These are phyloP conservation scores for Amyloporia xantha DNA, from an alignment of 768 basidiomycete genomes.

Conservation along the genomic window DNA sequence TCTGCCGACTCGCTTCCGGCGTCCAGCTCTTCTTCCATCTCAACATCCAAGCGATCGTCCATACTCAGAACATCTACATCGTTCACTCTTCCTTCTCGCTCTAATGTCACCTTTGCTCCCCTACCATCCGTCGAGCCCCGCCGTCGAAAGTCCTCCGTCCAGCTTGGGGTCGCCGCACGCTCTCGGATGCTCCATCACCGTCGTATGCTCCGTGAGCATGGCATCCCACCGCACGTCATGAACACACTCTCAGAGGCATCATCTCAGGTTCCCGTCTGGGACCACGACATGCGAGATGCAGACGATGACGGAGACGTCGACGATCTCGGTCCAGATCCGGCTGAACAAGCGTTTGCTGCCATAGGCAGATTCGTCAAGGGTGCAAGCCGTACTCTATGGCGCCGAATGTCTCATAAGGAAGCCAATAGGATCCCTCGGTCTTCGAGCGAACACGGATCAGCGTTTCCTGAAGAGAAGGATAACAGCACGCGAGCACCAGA, in stretches of 20 bases:
- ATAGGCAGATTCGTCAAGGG: slow-evolving; percentile 22
- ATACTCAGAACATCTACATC: slow-evolving; percentile 16
- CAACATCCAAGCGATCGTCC: background rate
- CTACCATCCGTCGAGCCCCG: slow-evolving; percentile 27
- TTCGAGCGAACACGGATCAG: background rate
- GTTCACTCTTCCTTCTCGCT: slow-evolving; percentile 12
- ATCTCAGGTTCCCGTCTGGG: slow-evolving; percentile 2
- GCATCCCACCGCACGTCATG: slow-evolving; percentile 5
- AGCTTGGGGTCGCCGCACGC: slow-evolving; percentile 31
- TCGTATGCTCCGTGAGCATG: slow-evolving; percentile 19
- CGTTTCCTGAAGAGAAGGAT: background rate
- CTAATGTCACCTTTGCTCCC: slow-evolving; percentile 29
- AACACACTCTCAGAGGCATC: background rate
- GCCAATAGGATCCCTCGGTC: background rate
- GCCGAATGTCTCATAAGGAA: slow-evolving; percentile 17
- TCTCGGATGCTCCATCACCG: slow-evolving; percentile 27
- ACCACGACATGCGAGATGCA: slow-evolving; percentile 10
- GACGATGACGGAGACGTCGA: slow-evolving; percentile 1
- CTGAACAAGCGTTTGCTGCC: slow-evolving; percentile 19
- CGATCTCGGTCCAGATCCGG: slow-evolving; percentile 13
- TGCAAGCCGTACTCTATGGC: slow-evolving; percentile 19
- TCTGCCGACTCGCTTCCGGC: slow-evolving; percentile 1
- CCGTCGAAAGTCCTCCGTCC: slow-evolving; percentile 23
- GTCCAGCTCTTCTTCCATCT: background rate
- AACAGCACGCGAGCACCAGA: too few species aligned